Conservation (phyloP, 768 basidiomycete species). For the Artomyces pyxidatus region DNA sequence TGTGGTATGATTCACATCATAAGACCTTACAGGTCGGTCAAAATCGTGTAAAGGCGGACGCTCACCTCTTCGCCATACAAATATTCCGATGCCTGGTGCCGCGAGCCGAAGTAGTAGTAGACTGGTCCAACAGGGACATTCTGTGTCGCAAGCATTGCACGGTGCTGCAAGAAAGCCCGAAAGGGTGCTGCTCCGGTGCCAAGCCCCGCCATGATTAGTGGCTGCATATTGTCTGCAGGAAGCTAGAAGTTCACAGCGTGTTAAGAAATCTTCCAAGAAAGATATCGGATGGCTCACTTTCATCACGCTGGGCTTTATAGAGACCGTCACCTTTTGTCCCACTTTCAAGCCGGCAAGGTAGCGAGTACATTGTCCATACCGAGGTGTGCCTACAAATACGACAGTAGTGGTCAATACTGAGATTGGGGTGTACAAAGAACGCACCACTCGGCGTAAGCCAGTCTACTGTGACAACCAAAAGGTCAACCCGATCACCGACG, state of each 20-base stretch:
- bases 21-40: not conserved
- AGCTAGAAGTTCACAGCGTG: constrained; percentile 38
- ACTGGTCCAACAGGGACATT: constrained; percentile 82
- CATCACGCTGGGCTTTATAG: constrained; percentile 99
- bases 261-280: constrained; percentile 10
- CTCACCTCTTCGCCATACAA: constrained; percentile 80
- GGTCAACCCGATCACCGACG: constrained; percentile 90
- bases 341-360: constrained; percentile 79
- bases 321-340: constrained; percentile 93
- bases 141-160: constrained; percentile 72
- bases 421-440: constrained; percentile 19
- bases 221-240: constrained; percentile 76
- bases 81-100: constrained; percentile 91
- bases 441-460: constrained; percentile 82
- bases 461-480: constrained; percentile 93
- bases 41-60: not conserved
- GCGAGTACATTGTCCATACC: constrained; percentile 93
- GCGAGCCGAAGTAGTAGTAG: constrained; percentile 98
- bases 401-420: not conserved
- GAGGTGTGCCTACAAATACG: constrained; percentile 46
- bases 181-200: constrained; percentile 98
- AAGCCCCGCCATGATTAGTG: constrained; percentile 96
- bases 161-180: constrained; percentile 97
- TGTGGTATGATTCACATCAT: constrained; percentile 15
- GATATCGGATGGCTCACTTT: constrained; percentile 46